A percentile compares a stretch with the other conserved stretches of the same genome.
Evolutionary conservation across 768 basidiomycete species (phyloP).

Genomic region (Mycena sanguinolenta): DNA sequence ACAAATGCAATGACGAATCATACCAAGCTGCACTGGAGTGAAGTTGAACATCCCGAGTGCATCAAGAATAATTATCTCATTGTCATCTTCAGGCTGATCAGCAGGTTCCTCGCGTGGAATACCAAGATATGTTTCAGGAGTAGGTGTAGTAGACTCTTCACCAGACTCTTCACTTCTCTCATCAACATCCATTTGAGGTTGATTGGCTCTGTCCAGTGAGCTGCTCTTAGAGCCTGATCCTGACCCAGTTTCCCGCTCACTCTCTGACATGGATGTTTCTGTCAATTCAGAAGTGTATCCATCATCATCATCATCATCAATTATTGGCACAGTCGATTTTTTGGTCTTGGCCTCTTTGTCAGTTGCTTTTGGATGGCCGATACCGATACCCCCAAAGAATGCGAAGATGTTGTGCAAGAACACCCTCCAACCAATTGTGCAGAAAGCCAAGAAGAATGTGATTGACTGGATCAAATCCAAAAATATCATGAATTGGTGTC

Average conservation of each 20-base stretch:
- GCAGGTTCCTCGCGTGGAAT: not conserved
- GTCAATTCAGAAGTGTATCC: no score
- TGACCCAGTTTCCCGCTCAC: no score
- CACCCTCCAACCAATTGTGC: not conserved
- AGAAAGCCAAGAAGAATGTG: not conserved
- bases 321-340: no score
- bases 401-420: not conserved
- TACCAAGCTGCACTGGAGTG: not conserved
- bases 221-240: no score
- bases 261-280: no score
- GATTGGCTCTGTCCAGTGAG: no score
- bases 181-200: not conserved
- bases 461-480: not conserved
- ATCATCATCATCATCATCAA: no score
- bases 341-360: not conserved
- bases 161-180: not conserved
- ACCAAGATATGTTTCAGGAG: not conserved
- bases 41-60: slow-evolving; percentile 16
- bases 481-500: not conserved
- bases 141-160: not conserved
- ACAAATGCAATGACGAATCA: slow-evolving; percentile 6
- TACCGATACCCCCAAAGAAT: not conserved
- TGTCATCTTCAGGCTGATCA: slow-evolving; percentile 17
- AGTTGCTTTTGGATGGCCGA: slow-evolving; percentile 11
- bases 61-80: not conserved